Evolutionary conservation across 1,139 yeast species (phyloP), one percentile per base, ranked within the genome.

Genomic region (Yarrowia galli): DNA sequence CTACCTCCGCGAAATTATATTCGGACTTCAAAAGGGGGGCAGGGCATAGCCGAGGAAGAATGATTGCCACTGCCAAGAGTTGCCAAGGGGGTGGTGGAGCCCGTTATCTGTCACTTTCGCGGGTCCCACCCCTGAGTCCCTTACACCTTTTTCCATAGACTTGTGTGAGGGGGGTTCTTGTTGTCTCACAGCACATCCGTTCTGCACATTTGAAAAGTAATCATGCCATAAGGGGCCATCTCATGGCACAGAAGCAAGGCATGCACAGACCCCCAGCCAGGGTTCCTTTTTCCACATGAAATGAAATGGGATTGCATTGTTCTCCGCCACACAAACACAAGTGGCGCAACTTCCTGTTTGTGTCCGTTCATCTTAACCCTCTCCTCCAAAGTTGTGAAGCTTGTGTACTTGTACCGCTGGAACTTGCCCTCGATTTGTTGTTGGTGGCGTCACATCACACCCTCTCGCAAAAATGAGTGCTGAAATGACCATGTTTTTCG

Each of bases 211-310:
- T 45, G 28, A 12, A 45, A 45, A 28, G 53, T 48, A 18, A 48
- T 28, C 53, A 48, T 48, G 38, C 53, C 53, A 48, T 46, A 16
- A 28, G 53, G 53, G 56, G 40, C 20, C 56, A 49, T 49, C 25
- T 49, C 56, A 8, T 13, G 56, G 56, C 40, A 32, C 56, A 32
- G 56, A 49, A 49, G 40, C 23, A 18, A 32, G 40, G 56, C 25
- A 32, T 49, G 56, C 40, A 32, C 25, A 7, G 20, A 23, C 15
- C 1, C 5, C n/a, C 43, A 16, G 28, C 53, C 53, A 48, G 53
- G 53, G 53, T 25, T 48, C 51, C n/a, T 48, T 48, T 48, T 48
- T 10, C 38, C 36, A 25, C 36, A 48, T 48, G 36, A 48, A 48
- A 48, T 48, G 53, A 46, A 46, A 46, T 25, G 53, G n/a, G 8